Evolutionary conservation across 768 basidiomycete genomes (phyloP), one percentile per base, ranked within the genome.

Genomic region (Cubamyces lactineus): DNA sequence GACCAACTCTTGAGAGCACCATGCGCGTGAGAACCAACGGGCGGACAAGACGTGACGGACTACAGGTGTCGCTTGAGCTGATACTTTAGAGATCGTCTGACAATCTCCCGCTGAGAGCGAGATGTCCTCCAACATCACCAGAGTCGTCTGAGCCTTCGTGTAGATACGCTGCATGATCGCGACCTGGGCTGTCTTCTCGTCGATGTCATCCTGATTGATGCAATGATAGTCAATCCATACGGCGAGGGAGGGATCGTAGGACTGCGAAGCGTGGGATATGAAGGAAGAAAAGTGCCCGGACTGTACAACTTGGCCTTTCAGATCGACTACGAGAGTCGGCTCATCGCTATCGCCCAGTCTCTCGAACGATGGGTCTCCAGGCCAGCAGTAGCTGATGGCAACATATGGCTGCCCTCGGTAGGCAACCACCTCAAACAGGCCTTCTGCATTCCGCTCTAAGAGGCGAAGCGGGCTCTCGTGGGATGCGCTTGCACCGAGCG

Each of bases 361-460:
- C 12, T 13, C 38, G 13, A 51, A 50, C 19, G 17, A 24, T 9
- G 23, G 17, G 26, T 41, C 21, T 13, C 50, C 41, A 15, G 60
- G 53, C 60, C 53, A 61, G 54, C 60, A 56, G 19, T 61, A 61
- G 42, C 60, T 61, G 24, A 61, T 56, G n/a, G 60, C 60, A 6
- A 61, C n/a, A 41, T 61, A 61, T 8, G 53, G 60, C 23, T 61
- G 60, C 12, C 24, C 53, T 1, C 6, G 39, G 42, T 49, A 61
- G 17, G 47, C 34, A 16, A 56, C 59, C 5, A 51, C n/a, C 16
- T 50, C 26, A 41, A 40, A 49, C 15, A 34, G 5, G 19, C 49
- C 49, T n/a, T 58, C n/a, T 2, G 2, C n/a, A 12, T 50, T 19
- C 26, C 56, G 39, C 16, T 13, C 23, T 7, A 57, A 45, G 11